These are phyloP conservation scores for Aspergillus sp. DNA, from an alignment of 2,329 filamentous ascomycete genomes.

Conservation along the genomic window DNA sequence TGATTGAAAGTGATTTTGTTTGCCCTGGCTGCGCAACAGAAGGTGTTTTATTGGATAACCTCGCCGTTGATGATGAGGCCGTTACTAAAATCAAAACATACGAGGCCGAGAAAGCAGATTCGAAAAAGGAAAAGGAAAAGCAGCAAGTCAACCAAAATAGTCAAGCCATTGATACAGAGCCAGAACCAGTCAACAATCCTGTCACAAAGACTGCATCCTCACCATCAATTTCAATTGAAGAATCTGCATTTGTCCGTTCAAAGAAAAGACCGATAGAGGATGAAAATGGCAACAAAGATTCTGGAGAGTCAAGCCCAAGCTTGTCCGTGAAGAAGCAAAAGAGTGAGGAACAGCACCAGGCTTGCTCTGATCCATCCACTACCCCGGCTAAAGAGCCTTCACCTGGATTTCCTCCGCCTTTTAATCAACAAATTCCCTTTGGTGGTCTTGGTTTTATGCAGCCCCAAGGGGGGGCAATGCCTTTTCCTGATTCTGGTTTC, in stretches of 20 bases:
- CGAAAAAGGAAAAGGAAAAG: constrained; percentile 40
- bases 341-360: constrained; percentile 31
- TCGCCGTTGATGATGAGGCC: constrained; percentile 75
- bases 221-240: constrained; percentile 26
- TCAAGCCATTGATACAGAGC: constrained; percentile 13
- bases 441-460: constrained; percentile 28
- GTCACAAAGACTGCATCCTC: constrained; percentile 17
- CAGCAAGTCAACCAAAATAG: constrained; percentile 23
- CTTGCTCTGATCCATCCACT: constrained; percentile 3
- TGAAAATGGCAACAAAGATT: constrained; percentile 50
- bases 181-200: constrained; percentile 7
- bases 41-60: constrained; percentile 87
- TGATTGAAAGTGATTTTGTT: constrained; percentile 96
- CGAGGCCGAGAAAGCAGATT: constrained; percentile 49
- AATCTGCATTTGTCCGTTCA: constrained; percentile 35
- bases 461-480: constrained; percentile 24
- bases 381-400: constrained; percentile 12
- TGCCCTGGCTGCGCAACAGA: constrained; percentile 90
- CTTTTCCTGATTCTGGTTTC: constrained; percentile 31
- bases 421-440: constrained; percentile 33
- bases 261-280: constrained; percentile 85
- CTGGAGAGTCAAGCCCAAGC: constrained; percentile 34
- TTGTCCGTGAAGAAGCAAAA: constrained; percentile 40
- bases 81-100: constrained; percentile 75
- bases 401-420: constrained; percentile 15